Base-by-base conservation (phyloP, 106 monocot species). In the Phalaenopsis aphrodite region DNA sequence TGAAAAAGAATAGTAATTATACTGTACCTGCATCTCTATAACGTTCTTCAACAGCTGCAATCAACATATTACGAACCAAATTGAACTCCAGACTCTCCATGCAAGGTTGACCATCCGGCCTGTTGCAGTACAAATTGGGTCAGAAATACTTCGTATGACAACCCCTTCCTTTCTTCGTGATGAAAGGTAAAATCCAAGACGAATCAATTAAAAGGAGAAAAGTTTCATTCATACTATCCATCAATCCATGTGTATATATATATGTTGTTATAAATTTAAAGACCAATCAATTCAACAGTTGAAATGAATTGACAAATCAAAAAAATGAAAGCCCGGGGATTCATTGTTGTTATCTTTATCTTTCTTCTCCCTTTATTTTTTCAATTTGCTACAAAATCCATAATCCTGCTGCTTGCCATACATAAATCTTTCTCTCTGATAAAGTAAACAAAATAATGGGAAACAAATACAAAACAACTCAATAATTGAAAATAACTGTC, bases 1-100 rank as follows among this genome's bases (percentile, higher is more conserved):
- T 64, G 66, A 7, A 9, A 55, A 36, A 56, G 56, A 37, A 16
- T 2, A 73, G 38, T 52, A 18, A 72, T 23, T 56, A 49, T 42
- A 72, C 15, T 42, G 72, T 80, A 95, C 94, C 94, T 74, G 94
- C 94, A 87, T 95, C 94, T 79, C 79, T 85, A 80, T 95, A 95
- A 15, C 94, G 86, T 76, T 94, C 94, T 76, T 94, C 92, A 57
- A 92, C 89, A 58, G 82, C 90, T 79, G 92, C 94, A 61, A 88
- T 87, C 78, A 88, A 83, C 94, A 95, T 92, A 78, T 95, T 95
- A 11, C 82, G 85, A 38, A 95, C 81, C 68, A 95, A 78, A 76
- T 64, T 80, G 80, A 92, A 95, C 73, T 95, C 94, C 80, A 80
- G 78, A 5, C 89, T 85, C 56, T 95, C 94, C 37, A 85, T 55